Evolutionary conservation across 495 filamentous ascomycete species (phyloP), one percentile per base, ranked within the genome.

Genomic region (Tuber microsphaerosporum): DNA sequence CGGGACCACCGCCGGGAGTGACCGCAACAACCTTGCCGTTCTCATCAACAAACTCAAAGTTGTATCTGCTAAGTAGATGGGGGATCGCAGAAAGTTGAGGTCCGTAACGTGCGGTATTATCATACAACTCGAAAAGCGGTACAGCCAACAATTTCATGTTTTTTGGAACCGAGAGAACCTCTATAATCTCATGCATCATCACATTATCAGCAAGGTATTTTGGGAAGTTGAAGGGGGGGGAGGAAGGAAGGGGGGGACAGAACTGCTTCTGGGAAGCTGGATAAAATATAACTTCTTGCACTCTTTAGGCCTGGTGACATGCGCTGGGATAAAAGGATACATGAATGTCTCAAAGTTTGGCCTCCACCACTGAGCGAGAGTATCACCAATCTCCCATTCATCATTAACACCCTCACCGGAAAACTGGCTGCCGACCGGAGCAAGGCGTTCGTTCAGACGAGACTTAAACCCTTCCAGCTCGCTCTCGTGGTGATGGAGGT

Each of bases 271-370:
- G 0, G 95, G 95, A 31, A 99, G 85, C 84, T 97, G 92, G 71
- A 99, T 97, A 74, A 98, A 92, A 84, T 97, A 99, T 71, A 97
- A 87, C 88, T 99, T 99, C 88, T 99, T 99, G 87, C 94, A 97
- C 87, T 99, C 95, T 87, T 97, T 99, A 26, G 95, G 95, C 65
- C 96, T 88, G 14, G 95, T 97, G 75, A 97, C 92, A 84, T 99
- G 95, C 26, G 93, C 92, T 10, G 95, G 95, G 69, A 97, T 90
- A 85, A 97, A 99, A 0, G 95, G 95, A 84, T 99, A 99, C 95
- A 97, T 97, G 87, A 97, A 98, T 1, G 95, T 99, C 86, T 99
- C 95, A 82, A 98, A 97, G 85, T 97, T 98, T 65, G 95, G 95
- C 42, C 95, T 87, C 94, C 94, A 99, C 95, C 96, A 99, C 85